These are phyloP conservation scores for Torulaspora delbrueckii DNA, from an alignment of 805 yeast species.

Conservation along the genomic window DNA sequence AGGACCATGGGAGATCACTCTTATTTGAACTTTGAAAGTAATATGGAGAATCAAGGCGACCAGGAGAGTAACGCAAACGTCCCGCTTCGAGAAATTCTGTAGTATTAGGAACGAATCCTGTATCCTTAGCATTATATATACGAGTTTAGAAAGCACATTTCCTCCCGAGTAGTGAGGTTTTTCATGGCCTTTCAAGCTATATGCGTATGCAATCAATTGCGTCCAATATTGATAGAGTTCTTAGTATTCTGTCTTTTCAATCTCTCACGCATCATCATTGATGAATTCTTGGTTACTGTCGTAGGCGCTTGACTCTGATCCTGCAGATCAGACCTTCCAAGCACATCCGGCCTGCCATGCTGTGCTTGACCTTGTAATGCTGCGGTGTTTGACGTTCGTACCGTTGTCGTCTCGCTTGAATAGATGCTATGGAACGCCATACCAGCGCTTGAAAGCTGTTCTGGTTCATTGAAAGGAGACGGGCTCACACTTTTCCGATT, in stretches of 20 bases:
- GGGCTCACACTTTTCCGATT: slow-evolving; percentile 3
- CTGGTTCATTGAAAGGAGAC: slow-evolving; percentile 5
- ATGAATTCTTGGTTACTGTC: slow-evolving; percentile 9
- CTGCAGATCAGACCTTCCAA: not conserved
- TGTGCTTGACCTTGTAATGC: not conserved
- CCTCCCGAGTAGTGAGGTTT: not conserved
- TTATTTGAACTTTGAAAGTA: slow-evolving; percentile 43
- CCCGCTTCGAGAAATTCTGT: slow-evolving; percentile 24
- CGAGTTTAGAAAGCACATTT: not conserved
- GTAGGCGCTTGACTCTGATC: not conserved
- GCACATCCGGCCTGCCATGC: not conserved
- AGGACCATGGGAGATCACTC: slow-evolving; percentile 79
- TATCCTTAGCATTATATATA: not conserved
- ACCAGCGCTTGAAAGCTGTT: slow-evolving; percentile 15
- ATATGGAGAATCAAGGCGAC: slow-evolving; percentile 3
- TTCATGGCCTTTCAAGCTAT: not conserved
- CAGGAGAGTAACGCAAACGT: slow-evolving; percentile 5
- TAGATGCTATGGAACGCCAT: slow-evolving; percentile 28
- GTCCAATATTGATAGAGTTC: slow-evolving; percentile 6
- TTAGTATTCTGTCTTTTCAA: slow-evolving; percentile 23
- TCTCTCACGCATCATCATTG: slow-evolving; percentile 32
- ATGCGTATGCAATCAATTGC: not conserved
- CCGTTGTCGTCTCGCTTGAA: slow-evolving; percentile 7
- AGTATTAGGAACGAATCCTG: slow-evolving; percentile 1
- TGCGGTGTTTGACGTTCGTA: not conserved